These are phyloP conservation scores for Botrytis elliptica DNA, from an alignment of 2,329 filamentous ascomycete genomes.

Conservation along the genomic window DNA sequence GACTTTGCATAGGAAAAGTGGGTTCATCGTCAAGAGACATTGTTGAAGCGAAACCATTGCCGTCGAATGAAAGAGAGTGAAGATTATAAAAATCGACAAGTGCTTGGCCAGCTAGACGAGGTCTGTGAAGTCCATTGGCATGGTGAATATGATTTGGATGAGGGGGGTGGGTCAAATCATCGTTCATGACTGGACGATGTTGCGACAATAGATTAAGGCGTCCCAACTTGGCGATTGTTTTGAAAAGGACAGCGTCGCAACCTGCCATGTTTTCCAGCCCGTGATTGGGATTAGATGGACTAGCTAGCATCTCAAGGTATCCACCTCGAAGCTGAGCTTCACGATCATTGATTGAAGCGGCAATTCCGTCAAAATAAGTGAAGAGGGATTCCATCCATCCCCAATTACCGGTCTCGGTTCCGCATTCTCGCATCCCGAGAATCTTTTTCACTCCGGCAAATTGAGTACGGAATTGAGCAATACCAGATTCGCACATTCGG, in stretches of 20 bases:
- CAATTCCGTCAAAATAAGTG: conserved; percentile 92
- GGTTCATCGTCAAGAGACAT: conserved; percentile 53
- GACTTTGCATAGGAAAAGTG: conserved; percentile 36
- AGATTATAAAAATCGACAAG: conserved; percentile 51
- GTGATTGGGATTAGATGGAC: conserved; percentile 57
- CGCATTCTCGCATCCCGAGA: conserved; percentile 68
- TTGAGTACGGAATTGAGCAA: conserved; percentile 90
- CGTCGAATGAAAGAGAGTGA: conserved; percentile 61
- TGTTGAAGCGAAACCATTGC: conserved; percentile 61
- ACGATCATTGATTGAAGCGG: conserved; percentile 85
- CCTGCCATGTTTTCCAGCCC: conserved; percentile 77
- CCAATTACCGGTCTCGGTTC: conserved; percentile 62
- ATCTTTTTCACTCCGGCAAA: conserved; percentile 92
- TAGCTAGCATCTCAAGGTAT: conserved; percentile 62
- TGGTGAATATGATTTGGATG: conserved; percentile 29
- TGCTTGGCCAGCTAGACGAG: conserved; percentile 44
- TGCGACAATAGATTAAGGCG: conserved; percentile 83
- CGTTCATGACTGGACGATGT: conserved; percentile 55
- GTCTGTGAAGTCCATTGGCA: conserved; percentile 34
- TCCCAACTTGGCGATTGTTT: conserved; percentile 78
- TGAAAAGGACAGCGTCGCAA: conserved; percentile 84
- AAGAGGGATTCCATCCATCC: conserved; percentile 92
- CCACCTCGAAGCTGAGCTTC: conserved; percentile 73
- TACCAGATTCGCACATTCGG: conserved; percentile 88
- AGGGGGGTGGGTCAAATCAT: conserved; percentile 35